Evolutionary conservation across 129 eudicot species (phyloP).

Genomic region (carrot (Daucus carota)): DNA sequence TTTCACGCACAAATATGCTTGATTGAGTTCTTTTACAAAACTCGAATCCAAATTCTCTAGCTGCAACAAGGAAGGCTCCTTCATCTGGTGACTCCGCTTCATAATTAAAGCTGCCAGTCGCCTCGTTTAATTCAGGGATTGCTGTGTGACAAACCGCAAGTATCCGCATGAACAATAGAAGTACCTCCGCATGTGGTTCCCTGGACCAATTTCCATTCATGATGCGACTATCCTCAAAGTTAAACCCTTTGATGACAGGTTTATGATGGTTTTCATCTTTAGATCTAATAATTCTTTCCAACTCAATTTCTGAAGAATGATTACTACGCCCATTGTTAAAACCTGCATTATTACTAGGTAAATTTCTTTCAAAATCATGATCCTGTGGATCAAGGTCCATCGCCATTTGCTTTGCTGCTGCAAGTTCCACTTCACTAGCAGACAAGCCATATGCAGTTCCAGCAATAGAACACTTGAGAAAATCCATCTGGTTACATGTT

Average conservation of each 20-base stretch:
- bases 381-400: constrained; percentile 39
- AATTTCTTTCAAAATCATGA: constrained; percentile 10
- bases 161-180: constrained; percentile 43
- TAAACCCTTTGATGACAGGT: constrained; percentile 40
- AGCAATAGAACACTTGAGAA: constrained; percentile 64
- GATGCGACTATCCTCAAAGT: constrained; percentile 55
- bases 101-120: constrained; percentile 37
- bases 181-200: constrained; percentile 39
- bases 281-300: constrained; percentile 41
- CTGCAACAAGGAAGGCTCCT: constrained; percentile 65
- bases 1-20: constrained; percentile 49
- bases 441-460: constrained; percentile 51
- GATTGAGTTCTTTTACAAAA: constrained; percentile 51
- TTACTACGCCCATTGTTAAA: constrained; percentile 11
- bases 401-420: constrained; percentile 62
- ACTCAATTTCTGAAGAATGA: constrained; percentile 33
- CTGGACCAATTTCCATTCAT: constrained; percentile 47
- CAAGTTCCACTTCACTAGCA: constrained; percentile 61
- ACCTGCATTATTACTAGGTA: constrained; percentile 7
- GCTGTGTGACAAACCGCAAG: constrained; percentile 65
- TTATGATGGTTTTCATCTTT: constrained; percentile 25
- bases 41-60: constrained; percentile 65
- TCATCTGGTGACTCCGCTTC: constrained; percentile 76
- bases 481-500: constrained; percentile 68
- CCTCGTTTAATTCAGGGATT: constrained; percentile 54